Evolutionary conservation across 2,329 filamentous ascomycete species (phyloP).

Genomic region (Immersiporthe knoxdaviesiana): DNA sequence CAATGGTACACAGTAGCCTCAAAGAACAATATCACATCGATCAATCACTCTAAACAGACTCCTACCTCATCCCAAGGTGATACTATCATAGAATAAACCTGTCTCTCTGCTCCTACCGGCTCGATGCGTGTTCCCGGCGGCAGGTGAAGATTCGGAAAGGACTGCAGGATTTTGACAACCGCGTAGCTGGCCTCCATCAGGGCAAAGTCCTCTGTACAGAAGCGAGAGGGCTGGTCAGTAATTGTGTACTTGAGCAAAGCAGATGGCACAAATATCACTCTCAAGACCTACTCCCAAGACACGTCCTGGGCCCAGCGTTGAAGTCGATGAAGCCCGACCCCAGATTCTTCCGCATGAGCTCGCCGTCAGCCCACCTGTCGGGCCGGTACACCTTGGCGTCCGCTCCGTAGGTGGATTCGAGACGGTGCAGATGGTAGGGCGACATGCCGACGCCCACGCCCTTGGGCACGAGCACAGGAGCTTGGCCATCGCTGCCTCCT

Average conservation of each 20-base stretch:
- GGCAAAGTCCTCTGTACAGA: slow-evolving; percentile 33
- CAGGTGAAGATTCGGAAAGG: slow-evolving; percentile 32
- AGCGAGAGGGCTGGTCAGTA: background rate
- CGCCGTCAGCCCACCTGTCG: slow-evolving; percentile 13
- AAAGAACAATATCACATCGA: too few species aligned
- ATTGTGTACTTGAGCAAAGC: too few species aligned
- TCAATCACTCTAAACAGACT: background rate
- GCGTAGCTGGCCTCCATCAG: slow-evolving; percentile 34
- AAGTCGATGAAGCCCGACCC: slow-evolving; percentile 23
- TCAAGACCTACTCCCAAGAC: slow-evolving; percentile 25
- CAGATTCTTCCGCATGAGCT: slow-evolving; percentile 13
- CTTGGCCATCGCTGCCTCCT: slow-evolving; percentile 36
- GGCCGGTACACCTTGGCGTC: slow-evolving; percentile 11
- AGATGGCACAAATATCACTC: background rate
- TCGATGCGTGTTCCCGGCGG: slow-evolving; percentile 29
- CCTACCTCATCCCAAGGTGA: slow-evolving; percentile 14
- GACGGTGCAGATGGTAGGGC: slow-evolving; percentile 34
- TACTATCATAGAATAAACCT: slow-evolving; percentile 32
- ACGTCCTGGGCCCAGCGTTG: slow-evolving; percentile 20
- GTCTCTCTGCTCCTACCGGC: slow-evolving; percentile 34
- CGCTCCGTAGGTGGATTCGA: slow-evolving; percentile 18
- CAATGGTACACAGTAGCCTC: too few species aligned
- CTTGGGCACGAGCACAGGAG: slow-evolving; percentile 36
- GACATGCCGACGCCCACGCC: slow-evolving; percentile 35
- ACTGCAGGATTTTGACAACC: slow-evolving; percentile 32